These are phyloP conservation scores for Exophiala phaeomuriformis DNA, from an alignment of 2,329 filamentous ascomycete genomes.

Conservation along the genomic window DNA sequence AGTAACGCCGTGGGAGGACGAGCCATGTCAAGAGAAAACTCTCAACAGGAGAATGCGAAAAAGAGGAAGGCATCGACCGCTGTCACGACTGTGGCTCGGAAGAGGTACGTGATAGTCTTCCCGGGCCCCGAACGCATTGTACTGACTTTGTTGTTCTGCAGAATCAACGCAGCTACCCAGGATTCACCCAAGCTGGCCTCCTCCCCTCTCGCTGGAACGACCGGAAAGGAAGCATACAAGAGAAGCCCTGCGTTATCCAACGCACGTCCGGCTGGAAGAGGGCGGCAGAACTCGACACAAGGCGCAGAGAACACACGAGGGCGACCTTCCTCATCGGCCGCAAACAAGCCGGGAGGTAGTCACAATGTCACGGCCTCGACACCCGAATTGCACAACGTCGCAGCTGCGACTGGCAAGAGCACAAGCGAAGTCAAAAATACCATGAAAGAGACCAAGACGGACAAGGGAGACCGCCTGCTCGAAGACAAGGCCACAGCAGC, in stretches of 20 bases:
- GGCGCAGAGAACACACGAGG: slow-evolving; percentile 36
- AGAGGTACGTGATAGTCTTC: slow-evolving; percentile 54
- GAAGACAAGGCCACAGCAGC: slow-evolving; percentile 43
- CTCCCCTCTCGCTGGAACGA: slow-evolving; percentile 64
- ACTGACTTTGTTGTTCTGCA: slow-evolving; percentile 2
- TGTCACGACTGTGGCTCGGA: slow-evolving; percentile 48
- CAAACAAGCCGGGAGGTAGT: slow-evolving; percentile 54
- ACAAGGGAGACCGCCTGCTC: slow-evolving; percentile 30
- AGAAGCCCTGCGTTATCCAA: slow-evolving; percentile 55
- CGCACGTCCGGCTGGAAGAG: slow-evolving; percentile 60
- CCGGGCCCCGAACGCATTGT: neutral
- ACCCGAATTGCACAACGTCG: slow-evolving; percentile 29
- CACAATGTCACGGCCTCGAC: slow-evolving; percentile 40
- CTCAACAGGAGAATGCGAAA: slow-evolving; percentile 27
- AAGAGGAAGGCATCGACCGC: slow-evolving; percentile 30
- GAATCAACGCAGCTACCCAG: slow-evolving; percentile 36
- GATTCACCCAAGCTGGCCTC: slow-evolving; percentile 66
- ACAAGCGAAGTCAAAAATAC: slow-evolving; percentile 46
- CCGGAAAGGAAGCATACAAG: slow-evolving; percentile 51
- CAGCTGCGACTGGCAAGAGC: slow-evolving; percentile 28
- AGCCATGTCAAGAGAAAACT: slow-evolving; percentile 27
- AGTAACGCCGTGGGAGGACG: slow-evolving; percentile 35
- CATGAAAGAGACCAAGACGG: slow-evolving; percentile 44
- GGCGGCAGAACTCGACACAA: slow-evolving; percentile 66
- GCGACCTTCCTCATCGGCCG: slow-evolving; percentile 48